Base-by-base conservation (phyloP, 352 stramenopile genomes). In the Chrysophaeum taylorii region DNA sequence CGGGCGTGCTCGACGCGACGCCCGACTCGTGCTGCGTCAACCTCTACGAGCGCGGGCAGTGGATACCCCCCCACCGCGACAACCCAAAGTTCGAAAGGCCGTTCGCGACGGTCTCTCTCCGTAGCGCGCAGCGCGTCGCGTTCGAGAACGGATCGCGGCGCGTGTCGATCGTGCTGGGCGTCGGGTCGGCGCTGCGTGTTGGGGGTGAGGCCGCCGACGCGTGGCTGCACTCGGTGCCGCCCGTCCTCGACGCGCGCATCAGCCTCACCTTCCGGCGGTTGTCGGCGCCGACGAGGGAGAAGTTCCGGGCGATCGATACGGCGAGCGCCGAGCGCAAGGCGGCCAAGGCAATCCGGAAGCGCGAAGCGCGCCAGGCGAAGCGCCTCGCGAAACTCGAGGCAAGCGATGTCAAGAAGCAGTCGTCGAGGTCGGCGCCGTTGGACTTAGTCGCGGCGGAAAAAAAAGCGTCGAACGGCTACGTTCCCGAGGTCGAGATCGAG, bases 401-500 rank as follows among this genome's bases (percentile, higher is more conserved):
- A 21, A 12, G 39, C 39, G 39, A 45, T 18, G 12, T 21, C 39
- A 21, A 12, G 39, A 21, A 18, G 12, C 39, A 21, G 12, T 12
- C 14, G 14, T 12, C 12, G 14, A 21, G 14, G 41, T 21, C 41
- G 41, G 14, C 12, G 41, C 41, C 41, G 41, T 21, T 21, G 41
- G 41, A 12, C 41, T 12, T 21, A 12, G 12, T 21, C 41, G 41
- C 12, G 41, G 41, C 12, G 41, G 41, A 48, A 21, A 12, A 48
- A 48, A 21, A 48, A 21, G 41, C 41, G 33, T 9, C 52, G 15
- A 33, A 9, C 4, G n/a, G 4, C 9, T 29, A 36, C 23, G 41
- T 57, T 9, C 70, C 77, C 2, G 52, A 50, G 15, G 68, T 82
- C 15, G 80, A 85, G 64, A 25, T 54, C 23, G 72, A 84, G 69